Percentiles rank a stretch among this genome's conserved stretches.
These are phyloP conservation scores for Russula sp. DNA, from an alignment of 768 basidiomycete genomes.

Conservation along the genomic window DNA sequence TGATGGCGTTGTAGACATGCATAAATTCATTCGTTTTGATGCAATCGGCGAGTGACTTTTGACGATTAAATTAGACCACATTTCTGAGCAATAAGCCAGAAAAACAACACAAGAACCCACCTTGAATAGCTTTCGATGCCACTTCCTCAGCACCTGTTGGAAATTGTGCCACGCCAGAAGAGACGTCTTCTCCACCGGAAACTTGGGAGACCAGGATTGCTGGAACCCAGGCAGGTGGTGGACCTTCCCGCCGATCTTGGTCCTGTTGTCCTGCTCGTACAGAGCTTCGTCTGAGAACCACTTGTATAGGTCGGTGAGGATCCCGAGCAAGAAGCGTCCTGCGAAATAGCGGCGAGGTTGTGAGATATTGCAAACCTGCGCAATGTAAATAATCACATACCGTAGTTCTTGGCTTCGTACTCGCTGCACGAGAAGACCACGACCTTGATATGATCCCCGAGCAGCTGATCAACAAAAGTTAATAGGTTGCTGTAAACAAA, in stretches of 20 bases:
- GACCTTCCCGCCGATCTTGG: constrained; percentile 52
- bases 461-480: constrained; percentile 45
- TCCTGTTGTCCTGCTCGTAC: constrained; percentile 66
- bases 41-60: constrained; percentile 71
- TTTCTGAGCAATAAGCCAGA: not conserved
- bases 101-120: constrained; percentile 36
- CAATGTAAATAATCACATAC: constrained; percentile 33
- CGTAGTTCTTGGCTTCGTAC: constrained; percentile 92
- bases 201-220: constrained; percentile 41
- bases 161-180: constrained; percentile 66
- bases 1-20: constrained; percentile 96
- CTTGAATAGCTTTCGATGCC: constrained; percentile 68
- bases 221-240: constrained; percentile 65
- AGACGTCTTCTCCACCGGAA: constrained; percentile 38
- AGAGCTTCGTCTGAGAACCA: constrained; percentile 76
- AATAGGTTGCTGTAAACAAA: not conserved
- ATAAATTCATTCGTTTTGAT: constrained; percentile 89
- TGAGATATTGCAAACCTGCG: not conserved
- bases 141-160: constrained; percentile 68
- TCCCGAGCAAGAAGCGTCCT: constrained; percentile 83
- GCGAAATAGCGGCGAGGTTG: constrained; percentile 3
- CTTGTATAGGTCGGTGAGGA: constrained; percentile 66
- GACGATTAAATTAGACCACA: not conserved
- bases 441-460: constrained; percentile 76
- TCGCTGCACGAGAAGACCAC: constrained; percentile 92